Percentiles rank a stretch among this genome's conserved stretches.
Evolutionary conservation across 352 stramenopile species (phyloP).

Genomic region (Phytophthora macrochlamydospora): DNA sequence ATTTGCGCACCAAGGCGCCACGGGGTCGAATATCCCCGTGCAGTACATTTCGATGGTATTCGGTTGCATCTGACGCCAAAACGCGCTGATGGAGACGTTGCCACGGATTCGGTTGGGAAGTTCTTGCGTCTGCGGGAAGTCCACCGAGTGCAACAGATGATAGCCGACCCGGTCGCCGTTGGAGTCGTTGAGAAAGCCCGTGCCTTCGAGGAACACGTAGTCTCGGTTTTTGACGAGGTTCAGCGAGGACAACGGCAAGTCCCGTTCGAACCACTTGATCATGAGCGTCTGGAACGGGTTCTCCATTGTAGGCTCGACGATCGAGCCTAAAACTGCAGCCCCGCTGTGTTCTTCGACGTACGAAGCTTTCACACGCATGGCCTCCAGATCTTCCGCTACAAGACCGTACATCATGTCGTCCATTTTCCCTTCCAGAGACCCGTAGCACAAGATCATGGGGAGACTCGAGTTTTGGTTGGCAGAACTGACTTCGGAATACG

Average conservation of each 20-base stretch:
- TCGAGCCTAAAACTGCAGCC: constrained; percentile 20
- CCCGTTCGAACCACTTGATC: constrained; percentile 28
- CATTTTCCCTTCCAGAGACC: constrained; percentile 9
- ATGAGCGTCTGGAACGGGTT: constrained; percentile 22
- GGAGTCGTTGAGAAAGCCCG: background rate
- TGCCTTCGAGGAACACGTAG: background rate
- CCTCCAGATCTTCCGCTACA: constrained; percentile 7
- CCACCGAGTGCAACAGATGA: background rate
- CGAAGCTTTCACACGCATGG: constrained; percentile 1
- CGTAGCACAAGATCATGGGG: constrained; percentile 14
- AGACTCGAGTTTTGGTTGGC: background rate
- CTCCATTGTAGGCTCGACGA: constrained; percentile 14
- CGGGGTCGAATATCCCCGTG: too few relatives aligned
- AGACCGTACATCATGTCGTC: constrained; percentile 25
- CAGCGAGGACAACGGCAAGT: background rate
- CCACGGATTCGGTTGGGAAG: background rate
- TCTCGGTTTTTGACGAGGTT: background rate
- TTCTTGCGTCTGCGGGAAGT: background rate
- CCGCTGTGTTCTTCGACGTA: background rate
- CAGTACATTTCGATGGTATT: too few relatives aligned
- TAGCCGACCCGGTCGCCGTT: background rate
- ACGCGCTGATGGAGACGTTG: background rate
- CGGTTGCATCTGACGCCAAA: too few relatives aligned
- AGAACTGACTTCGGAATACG: background rate
- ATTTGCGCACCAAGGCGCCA: too few relatives aligned